A percentile compares a stretch with the other conserved stretches of the same genome.
These are phyloP conservation scores for Penicillium pulvis DNA, from an alignment of 495 filamentous ascomycete genomes.

Conservation along the genomic window DNA sequence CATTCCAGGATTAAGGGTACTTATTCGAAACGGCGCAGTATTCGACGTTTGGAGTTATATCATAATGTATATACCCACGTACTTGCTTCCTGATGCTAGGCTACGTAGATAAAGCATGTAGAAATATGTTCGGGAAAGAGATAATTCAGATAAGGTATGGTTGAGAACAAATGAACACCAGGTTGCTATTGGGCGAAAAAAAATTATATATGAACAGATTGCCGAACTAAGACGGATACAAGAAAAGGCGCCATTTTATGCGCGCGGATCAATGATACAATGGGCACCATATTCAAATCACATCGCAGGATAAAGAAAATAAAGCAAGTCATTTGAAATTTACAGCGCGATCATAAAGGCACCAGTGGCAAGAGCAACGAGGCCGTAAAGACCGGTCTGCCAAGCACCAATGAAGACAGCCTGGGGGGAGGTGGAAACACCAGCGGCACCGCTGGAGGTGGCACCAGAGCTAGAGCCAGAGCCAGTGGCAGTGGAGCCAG, in stretches of 20 bases:
- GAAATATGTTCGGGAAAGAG: neutral
- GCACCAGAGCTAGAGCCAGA: conserved; percentile 43
- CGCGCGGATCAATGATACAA: conserved; percentile 11
- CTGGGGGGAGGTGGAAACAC: conserved; percentile 48
- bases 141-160: neutral
- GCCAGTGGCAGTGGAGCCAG: conserved; percentile 39
- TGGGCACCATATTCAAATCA: conserved; percentile 8
- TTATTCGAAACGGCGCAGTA: no score
- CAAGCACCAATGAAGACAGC: conserved; percentile 63
- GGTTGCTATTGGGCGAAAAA: conserved; percentile 13
- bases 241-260: conserved; percentile 16
- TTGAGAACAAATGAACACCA: conserved; percentile 11
- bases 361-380: conserved; percentile 68
- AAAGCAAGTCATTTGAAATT: conserved; percentile 19
- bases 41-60: no score
- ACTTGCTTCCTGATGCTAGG: no score
- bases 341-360: conserved; percentile 78
- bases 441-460: conserved; percentile 45
- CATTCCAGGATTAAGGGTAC: no score
- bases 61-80: no score
- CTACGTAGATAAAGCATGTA: no score
- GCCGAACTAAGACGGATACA: conserved; percentile 15
- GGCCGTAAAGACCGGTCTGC: conserved; percentile 66
- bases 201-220: conserved; percentile 20
- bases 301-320: conserved; percentile 6